Evolutionary conservation across 495 filamentous ascomycete genomes (phyloP).

Genomic region (Penicillium manginii): DNA sequence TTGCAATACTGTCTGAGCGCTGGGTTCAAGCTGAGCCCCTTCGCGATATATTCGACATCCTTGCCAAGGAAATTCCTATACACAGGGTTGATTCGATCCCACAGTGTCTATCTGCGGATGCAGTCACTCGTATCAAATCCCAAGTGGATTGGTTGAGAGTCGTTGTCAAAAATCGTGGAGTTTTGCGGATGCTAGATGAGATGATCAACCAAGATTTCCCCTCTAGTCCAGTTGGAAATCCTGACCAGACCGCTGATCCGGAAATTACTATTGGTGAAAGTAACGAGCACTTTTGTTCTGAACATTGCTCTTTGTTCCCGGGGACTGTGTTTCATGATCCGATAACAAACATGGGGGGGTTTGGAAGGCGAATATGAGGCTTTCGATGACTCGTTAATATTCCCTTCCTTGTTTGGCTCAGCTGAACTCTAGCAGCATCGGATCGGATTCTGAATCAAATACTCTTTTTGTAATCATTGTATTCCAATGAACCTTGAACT

Average conservation of each 20-base stretch:
- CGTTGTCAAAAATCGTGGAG: constrained; percentile 21
- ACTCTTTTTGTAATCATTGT: not conserved
- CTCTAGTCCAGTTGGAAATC: not conserved
- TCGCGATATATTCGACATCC: constrained; percentile 27
- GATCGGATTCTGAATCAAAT: not conserved
- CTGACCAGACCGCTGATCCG: not conserved
- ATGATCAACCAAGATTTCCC: constrained; percentile 24
- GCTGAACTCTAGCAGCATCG: constrained; percentile 14
- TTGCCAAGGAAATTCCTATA: constrained; percentile 18
- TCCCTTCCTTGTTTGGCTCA: constrained; percentile 22
- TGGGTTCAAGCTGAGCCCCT: constrained; percentile 28
- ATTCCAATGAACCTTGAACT: too few relatives aligned
- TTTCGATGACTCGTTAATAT: constrained; percentile 11
- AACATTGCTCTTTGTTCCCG: constrained; percentile 14
- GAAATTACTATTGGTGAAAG: not conserved
- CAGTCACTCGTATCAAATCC: constrained; percentile 9
- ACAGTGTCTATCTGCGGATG: constrained; percentile 3
- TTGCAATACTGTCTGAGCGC: constrained; percentile 25
- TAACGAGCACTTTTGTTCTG: constrained; percentile 9
- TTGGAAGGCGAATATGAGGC: not conserved
- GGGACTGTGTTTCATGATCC: constrained; percentile 4
- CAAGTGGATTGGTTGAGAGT: constrained; percentile 9
- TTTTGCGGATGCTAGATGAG: constrained; percentile 27
- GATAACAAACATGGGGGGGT: not conserved
- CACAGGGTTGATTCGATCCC: constrained; percentile 1